Evolutionary conservation across 1,284 basidiomycete species (phyloP), one percentile per base, ranked within the genome.

Genomic region (Bjerkandera adusta): DNA sequence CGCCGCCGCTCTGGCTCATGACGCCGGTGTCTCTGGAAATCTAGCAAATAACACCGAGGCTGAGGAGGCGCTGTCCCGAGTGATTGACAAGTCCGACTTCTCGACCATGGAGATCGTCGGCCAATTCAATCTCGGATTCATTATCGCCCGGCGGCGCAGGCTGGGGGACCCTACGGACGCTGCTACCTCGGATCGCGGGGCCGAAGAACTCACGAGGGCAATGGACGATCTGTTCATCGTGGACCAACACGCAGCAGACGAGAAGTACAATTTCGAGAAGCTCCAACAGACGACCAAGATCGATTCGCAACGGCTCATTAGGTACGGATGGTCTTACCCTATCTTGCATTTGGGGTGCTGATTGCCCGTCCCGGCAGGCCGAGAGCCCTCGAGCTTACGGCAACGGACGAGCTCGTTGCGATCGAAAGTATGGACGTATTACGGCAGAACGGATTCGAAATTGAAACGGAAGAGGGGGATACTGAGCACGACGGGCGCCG

Each of bases 181-280:
- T 32, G 18, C 18, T 32, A 15, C 11, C 10, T 7, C 29, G 11
- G 13, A 6, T 24, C n/a, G n/a, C n/a, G 4, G 6, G 8, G 20
- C 39, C 13, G 22, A 34, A 1, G 10, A 22, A 12, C 24, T 25
- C n/a, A 22, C 18, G 4, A 10, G 26, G n/a, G 45, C 33, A 21
- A 71, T 81, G 64, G 92, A 96, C 59, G 93, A 97, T 59, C 70
- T 99, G 37, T 97, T 98, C 67, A 95, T 99, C 55, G 79, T 98
- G 18, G 94, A 95, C 59, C 89, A 92, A 59, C 91, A 90, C 58
- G 87, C 87, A 5, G 80, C 86, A 13, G 96, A 99, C 65, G 97
- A 99, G 68, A 99, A 99, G 71, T 98, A 88, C 71, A 99, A 98
- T 62, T 99, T 98, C 63, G 96, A 99, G 72, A 89, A 81, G 3